These are phyloP conservation scores for Rhizopus stolonifer DNA, from an alignment of 371 early-diverging fungal genomes.

Conservation along the genomic window DNA sequence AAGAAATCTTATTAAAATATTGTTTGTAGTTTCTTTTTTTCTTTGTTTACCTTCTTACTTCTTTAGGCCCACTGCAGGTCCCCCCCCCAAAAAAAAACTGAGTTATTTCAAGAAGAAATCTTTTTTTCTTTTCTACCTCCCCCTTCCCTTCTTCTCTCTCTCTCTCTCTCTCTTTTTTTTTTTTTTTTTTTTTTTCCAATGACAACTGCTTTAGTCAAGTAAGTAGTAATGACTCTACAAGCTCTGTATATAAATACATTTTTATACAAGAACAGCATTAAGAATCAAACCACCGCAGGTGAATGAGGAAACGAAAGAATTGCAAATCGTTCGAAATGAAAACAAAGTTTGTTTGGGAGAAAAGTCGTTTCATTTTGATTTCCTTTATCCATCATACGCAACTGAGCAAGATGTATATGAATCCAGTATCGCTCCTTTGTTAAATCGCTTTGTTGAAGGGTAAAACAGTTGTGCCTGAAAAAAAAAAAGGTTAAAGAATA, in stretches of 20 bases:
- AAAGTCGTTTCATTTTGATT: conserved; percentile 76
- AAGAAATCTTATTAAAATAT: too few species aligned
- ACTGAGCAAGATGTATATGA: conserved; percentile 72
- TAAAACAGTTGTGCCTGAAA: conserved; percentile 43
- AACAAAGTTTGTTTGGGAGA: conserved; percentile 49
- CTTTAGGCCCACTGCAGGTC: not conserved
- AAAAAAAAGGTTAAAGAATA: not conserved
- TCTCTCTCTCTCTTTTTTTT: conserved; percentile 8
- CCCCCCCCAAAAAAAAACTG: not conserved
- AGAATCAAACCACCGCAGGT: conserved; percentile 66
- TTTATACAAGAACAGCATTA: conserved; percentile 52
- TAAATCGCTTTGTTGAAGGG: conserved; percentile 80
- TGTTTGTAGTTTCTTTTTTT: not conserved
- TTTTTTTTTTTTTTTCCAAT: conserved; percentile 9
- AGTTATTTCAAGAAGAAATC: not conserved
- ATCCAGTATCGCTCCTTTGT: conserved; percentile 59
- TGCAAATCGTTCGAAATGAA: conserved; percentile 34
- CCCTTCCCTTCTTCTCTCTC: not conserved
- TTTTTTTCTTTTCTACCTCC: not conserved
- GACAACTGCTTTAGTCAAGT: conserved; percentile 27
- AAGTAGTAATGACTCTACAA: not conserved
- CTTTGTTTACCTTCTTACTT: not conserved
- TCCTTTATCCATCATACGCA: conserved; percentile 66
- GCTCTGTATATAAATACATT: conserved; percentile 2
- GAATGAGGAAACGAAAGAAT: conserved; percentile 46